Conservation (phyloP, 192 early-diverging fungal species). For the Kickxella alabastrina region DNA sequence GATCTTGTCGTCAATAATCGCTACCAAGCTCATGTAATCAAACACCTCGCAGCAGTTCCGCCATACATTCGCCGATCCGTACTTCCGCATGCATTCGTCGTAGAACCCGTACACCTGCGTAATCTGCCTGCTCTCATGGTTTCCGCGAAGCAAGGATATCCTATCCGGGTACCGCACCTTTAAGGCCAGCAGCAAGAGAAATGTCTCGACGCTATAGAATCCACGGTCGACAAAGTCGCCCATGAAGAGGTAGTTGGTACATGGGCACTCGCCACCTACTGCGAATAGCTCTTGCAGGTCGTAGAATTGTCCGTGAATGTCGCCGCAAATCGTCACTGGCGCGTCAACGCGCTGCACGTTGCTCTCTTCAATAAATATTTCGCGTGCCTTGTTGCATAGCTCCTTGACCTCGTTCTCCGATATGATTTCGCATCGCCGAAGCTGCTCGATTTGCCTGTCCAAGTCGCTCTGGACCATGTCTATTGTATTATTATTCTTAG, state of each 20-base stretch:
- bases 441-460: constrained; percentile 79
- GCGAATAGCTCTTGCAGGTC: constrained; percentile 91
- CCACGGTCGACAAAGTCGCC: constrained; percentile 97
- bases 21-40: constrained; percentile 91
- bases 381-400: constrained; percentile 89
- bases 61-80: constrained; percentile 95
- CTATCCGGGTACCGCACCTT: constrained; percentile 92
- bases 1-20: constrained; percentile 91
- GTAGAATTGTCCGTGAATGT: constrained; percentile 98
- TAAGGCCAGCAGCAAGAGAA: constrained; percentile 88
- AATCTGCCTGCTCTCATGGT: constrained; percentile 91
- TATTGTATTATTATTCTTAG: not conserved
- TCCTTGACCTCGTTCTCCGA: constrained; percentile 90
- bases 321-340: constrained; percentile 93
- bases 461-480: constrained; percentile 52
- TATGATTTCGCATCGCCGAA: constrained; percentile 88
- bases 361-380: constrained; percentile 93
- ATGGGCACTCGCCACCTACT: constrained; percentile 92
- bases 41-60: constrained; percentile 97
- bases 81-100: constrained; percentile 95
- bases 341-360: constrained; percentile 95
- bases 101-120: constrained; percentile 99
- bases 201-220: constrained; percentile 96
- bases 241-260: constrained; percentile 98
- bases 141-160: constrained; percentile 89